Conservation (phyloP, 1,284 basidiomycete genomes). For the Stygiomarasmius scandens region DNA sequence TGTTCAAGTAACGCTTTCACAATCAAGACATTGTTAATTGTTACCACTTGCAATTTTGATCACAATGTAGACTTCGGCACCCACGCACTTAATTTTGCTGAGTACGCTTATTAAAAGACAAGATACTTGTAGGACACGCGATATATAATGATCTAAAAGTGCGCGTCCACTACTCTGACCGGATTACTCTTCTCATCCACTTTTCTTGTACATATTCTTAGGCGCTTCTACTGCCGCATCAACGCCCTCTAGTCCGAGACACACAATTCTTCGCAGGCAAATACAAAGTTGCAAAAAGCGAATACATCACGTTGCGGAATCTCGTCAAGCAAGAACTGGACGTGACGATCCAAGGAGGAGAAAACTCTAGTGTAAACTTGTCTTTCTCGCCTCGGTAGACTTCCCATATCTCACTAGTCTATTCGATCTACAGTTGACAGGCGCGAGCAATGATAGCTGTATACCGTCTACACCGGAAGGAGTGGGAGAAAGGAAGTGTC, state of each 20-base stretch:
- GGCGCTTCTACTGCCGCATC: conserved; percentile 91
- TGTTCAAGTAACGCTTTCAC: too few species aligned
- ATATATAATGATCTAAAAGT: conserved; percentile 91
- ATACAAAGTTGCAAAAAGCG: conserved; percentile 59
- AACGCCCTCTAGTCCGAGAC: conserved; percentile 78
- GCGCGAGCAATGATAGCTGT: conserved; percentile 96
- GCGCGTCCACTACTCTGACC: neutral
- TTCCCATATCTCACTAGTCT: too few species aligned
- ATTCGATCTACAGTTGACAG: conserved; percentile 92
- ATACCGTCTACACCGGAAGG: conserved; percentile 83
- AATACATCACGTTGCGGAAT: conserved; percentile 78
- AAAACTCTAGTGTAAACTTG: conserved; percentile 79
- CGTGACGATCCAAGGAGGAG: conserved; percentile 83
- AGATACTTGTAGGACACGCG: conserved; percentile 92
- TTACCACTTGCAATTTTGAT: too few species aligned
- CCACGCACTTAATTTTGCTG: too few species aligned
- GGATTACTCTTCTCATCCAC: neutral
- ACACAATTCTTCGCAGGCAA: conserved; percentile 74
- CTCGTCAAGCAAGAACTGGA: conserved; percentile 84
- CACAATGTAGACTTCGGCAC: too few species aligned
- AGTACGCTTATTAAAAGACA: too few species aligned
- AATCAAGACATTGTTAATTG: too few species aligned
- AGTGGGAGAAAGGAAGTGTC: conserved; percentile 72
- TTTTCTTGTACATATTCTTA: conserved; percentile 35
- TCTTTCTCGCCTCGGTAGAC: too few species aligned